phyloP scores from a whole-genome alignment of 352 stramenopile genomes.

The Hyaloperonospora brassicae region DNA sequence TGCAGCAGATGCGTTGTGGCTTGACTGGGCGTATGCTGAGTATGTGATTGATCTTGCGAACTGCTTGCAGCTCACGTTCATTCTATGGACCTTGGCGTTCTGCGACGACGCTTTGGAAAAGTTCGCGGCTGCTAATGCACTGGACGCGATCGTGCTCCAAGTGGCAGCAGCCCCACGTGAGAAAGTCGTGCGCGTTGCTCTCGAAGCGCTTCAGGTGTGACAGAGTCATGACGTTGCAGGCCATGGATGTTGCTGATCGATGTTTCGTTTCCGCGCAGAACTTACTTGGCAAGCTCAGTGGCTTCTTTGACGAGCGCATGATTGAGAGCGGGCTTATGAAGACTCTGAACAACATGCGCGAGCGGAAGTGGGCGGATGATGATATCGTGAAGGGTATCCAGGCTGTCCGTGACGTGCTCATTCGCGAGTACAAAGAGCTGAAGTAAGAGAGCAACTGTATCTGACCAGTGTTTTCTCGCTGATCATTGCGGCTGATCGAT shows the following conservation, averaged over 20 bases:
- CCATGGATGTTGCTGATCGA: background rate
- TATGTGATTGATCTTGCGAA: background rate
- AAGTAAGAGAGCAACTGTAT: slow-evolving; percentile 33
- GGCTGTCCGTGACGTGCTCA: slow-evolving; percentile 68
- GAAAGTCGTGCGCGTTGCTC: slow-evolving; percentile 94
- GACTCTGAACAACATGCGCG: slow-evolving; percentile 88
- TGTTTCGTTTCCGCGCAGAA: slow-evolving; percentile 36
- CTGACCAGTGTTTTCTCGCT: background rate
- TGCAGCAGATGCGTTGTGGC: background rate
- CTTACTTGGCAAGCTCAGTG: slow-evolving; percentile 67
- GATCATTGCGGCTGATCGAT: background rate
- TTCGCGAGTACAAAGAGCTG: slow-evolving; percentile 83
- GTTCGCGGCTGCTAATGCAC: slow-evolving; percentile 54
- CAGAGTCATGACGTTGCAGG: background rate
- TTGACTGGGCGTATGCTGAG: slow-evolving; percentile 1
- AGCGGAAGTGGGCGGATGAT: slow-evolving; percentile 92
- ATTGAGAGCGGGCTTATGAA: slow-evolving; percentile 93
- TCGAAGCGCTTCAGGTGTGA: slow-evolving; percentile 85
- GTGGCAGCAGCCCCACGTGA: slow-evolving; percentile 91
- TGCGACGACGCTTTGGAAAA: slow-evolving; percentile 74
- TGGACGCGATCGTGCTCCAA: slow-evolving; percentile 70
- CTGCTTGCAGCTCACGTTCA: slow-evolving; percentile 87
- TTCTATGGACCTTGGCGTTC: slow-evolving; percentile 95
- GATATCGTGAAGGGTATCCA: slow-evolving; percentile 88
- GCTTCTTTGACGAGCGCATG: slow-evolving; percentile 90